phyloP scores from a whole-genome alignment of 2,329 filamentous ascomycete species.

The Cladosporium sphaerospermum region DNA sequence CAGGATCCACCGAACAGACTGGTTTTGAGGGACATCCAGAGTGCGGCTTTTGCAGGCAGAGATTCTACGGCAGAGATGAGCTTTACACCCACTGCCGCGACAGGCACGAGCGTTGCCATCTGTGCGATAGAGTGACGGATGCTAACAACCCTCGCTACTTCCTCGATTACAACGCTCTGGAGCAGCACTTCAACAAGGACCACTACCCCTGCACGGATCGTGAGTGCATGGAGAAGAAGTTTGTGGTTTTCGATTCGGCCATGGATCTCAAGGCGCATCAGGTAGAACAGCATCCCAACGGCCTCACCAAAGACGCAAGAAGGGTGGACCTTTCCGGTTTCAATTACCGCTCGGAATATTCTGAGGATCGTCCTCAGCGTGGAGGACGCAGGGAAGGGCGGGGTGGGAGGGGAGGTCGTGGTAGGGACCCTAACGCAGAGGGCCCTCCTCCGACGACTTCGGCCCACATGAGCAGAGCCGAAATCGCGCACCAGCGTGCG shows the following conservation, averaged over 20 bases:
- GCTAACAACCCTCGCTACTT: conserved; percentile 80
- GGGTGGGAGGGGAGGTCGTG: conserved; percentile 53
- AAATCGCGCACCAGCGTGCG: conserved; percentile 85
- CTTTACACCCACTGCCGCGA: conserved; percentile 88
- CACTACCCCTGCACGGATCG: conserved; percentile 80
- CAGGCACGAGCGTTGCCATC: conserved; percentile 89
- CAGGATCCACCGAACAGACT: conserved; percentile 83
- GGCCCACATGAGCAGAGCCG: conserved; percentile 74
- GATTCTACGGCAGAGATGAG: conserved; percentile 95
- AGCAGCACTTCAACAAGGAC: conserved; percentile 78
- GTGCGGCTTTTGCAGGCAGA: conserved; percentile 82
- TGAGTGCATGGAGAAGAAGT: conserved; percentile 94
- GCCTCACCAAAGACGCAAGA: conserved; percentile 76
- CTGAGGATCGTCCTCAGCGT: conserved; percentile 47
- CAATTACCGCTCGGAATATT: conserved; percentile 68
- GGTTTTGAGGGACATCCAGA: conserved; percentile 95
- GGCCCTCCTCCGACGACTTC: conserved; percentile 68
- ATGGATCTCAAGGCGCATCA: conserved; percentile 94
- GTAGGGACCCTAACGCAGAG: conserved; percentile 82
- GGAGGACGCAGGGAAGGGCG: conserved; percentile 26
- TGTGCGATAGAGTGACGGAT: conserved; percentile 68
- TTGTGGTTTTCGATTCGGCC: conserved; percentile 91
- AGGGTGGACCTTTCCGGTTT: conserved; percentile 83
- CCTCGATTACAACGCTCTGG: conserved; percentile 77
- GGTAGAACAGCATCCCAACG: conserved; percentile 71